Percentiles rank a stretch among this genome's conserved stretches.
These are phyloP conservation scores for Globisporangium recalcitrans DNA, from an alignment of 352 stramenopile genomes.

Conservation along the genomic window DNA sequence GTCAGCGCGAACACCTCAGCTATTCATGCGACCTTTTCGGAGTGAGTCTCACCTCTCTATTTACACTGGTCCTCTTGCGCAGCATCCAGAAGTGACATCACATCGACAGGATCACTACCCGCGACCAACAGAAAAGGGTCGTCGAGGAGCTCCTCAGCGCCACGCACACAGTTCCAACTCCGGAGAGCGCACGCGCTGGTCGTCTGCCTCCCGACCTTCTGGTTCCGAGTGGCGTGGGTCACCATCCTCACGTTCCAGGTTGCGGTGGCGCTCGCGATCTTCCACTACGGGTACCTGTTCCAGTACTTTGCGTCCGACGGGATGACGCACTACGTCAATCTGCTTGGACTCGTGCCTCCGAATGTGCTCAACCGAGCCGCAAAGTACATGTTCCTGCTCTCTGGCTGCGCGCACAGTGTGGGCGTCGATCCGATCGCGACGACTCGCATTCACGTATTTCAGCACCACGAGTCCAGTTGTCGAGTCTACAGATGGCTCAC, in stretches of 20 bases:
- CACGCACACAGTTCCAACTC: neutral
- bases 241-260: conserved; percentile 5
- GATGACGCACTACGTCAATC: conserved; percentile 9
- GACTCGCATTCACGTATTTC: conserved; percentile 2
- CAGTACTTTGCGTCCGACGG: conserved; percentile 6
- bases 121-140: neutral
- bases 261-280: neutral
- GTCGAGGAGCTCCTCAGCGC: neutral
- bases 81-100: neutral
- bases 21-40: neutral
- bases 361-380: neutral
- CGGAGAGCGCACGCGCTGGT: neutral
- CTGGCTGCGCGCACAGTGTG: conserved; percentile 1
- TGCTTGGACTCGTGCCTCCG: conserved; percentile 3
- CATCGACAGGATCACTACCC: neutral
- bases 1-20: neutral
- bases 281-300: conserved; percentile 1
- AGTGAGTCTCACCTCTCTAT: neutral
- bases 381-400: conserved; percentile 1
- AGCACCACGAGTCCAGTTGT: neutral
- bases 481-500: neutral
- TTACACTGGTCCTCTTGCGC: neutral
- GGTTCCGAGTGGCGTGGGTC: conserved; percentile 9
- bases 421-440: conserved; percentile 3
- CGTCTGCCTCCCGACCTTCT: conserved; percentile 6